Evolutionary conservation across 306 rosid genomes (phyloP).

Genomic region (Cajanus cajan): DNA sequence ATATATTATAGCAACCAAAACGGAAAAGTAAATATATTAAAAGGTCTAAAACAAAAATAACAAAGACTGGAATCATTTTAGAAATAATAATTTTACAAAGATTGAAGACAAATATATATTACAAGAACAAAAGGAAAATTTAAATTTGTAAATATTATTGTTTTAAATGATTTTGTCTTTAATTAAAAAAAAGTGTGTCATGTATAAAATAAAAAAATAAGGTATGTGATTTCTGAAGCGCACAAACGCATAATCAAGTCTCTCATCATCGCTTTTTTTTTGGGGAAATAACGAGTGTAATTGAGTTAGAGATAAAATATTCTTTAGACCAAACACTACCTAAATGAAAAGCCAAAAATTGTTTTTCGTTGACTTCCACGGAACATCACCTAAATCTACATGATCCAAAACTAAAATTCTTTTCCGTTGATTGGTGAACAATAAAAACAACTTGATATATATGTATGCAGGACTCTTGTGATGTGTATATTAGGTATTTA

Average conservation of each 20-base stretch:
- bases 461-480: not conserved
- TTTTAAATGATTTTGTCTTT: not conserved
- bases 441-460: not conserved
- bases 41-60: too few relatives aligned
- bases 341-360: not conserved
- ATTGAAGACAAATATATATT: too few relatives aligned
- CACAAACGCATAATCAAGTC: not conserved
- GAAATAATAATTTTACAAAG: too few relatives aligned
- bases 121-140: too few relatives aligned
- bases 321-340: not conserved
- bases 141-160: not conserved
- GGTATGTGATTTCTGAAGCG: not conserved
- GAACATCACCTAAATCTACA: not conserved
- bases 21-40: too few relatives aligned
- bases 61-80: too few relatives aligned
- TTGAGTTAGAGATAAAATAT: not conserved
- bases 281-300: not conserved
- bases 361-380: not conserved
- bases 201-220: not conserved
- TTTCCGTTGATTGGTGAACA: not conserved
- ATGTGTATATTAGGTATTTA: not conserved
- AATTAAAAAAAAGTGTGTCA: not conserved
- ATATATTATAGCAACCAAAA: too few relatives aligned
- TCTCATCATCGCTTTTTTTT: not conserved
- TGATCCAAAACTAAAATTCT: not conserved